Percentiles rank a stretch among this genome's conserved stretches.
These are phyloP conservation scores for Metarhizium guizhouense DNA, from an alignment of 2,329 filamentous ascomycete species.

Conservation along the genomic window DNA sequence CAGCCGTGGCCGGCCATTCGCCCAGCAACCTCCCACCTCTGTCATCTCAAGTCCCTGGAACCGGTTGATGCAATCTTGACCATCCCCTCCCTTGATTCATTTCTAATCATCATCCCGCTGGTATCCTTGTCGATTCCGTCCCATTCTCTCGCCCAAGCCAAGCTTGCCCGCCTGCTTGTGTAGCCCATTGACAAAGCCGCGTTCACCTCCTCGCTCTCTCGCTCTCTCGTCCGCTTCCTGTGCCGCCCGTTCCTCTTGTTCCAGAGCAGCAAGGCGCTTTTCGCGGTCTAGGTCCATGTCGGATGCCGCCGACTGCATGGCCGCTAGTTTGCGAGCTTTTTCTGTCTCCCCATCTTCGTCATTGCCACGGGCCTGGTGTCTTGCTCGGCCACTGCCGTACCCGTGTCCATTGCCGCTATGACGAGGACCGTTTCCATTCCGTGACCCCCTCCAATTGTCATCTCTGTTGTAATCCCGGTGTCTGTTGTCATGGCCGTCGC, in stretches of 20 bases:
- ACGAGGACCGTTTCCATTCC: not conserved
- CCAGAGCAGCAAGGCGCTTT: slow-evolving; percentile 56
- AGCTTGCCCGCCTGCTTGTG: slow-evolving; percentile 49
- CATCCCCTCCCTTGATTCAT: not conserved
- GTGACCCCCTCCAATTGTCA: not conserved
- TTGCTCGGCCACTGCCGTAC: slow-evolving; percentile 2
- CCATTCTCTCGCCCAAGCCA: slow-evolving; percentile 43
- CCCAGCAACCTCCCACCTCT: no score
- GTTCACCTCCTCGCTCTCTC: slow-evolving; percentile 53
- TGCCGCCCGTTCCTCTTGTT: slow-evolving; percentile 53
- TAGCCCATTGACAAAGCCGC: slow-evolving; percentile 54
- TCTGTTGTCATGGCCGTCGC: slow-evolving; percentile 6
- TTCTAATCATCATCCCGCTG: slow-evolving; percentile 35
- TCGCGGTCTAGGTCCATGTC: slow-evolving; percentile 64
- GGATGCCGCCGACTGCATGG: slow-evolving; percentile 63
- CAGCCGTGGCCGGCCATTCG: no score
- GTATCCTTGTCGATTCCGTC: slow-evolving; percentile 35
- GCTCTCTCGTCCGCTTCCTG: slow-evolving; percentile 58
- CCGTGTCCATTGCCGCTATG: slow-evolving; percentile 10
- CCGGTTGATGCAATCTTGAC: not conserved
- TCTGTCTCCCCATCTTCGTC: slow-evolving; percentile 39
- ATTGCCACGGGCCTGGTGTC: not conserved
- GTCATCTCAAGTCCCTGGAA: not conserved
- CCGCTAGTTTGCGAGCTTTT: slow-evolving; percentile 57
- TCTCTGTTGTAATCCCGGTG: slow-evolving; percentile 6